phyloP scores from a whole-genome alignment of 2,329 filamentous ascomycete genomes.

The Didymella glomerata region DNA sequence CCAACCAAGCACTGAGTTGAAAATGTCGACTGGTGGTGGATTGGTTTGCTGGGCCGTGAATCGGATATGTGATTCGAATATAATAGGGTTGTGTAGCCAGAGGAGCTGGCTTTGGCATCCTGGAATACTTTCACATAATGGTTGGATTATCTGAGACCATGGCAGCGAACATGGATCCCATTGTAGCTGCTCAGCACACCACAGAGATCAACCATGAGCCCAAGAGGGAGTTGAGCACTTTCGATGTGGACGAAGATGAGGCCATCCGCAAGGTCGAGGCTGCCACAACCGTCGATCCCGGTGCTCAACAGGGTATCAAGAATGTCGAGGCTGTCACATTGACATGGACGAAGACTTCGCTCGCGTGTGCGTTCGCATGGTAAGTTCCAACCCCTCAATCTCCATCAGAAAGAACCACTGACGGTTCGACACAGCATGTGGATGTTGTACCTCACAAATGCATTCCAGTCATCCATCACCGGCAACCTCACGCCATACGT shows the following conservation, averaged over 20 bases:
- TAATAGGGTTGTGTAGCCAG: background rate
- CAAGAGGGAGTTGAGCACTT: constrained; percentile 22
- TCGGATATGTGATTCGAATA: background rate
- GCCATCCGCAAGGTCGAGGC: constrained; percentile 31
- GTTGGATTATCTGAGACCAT: background rate
- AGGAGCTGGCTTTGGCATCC: background rate
- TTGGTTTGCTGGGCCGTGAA: background rate
- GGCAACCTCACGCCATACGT: constrained; percentile 48
- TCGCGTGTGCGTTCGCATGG: constrained; percentile 46
- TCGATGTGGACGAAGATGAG: constrained; percentile 27
- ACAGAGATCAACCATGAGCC: constrained; percentile 20
- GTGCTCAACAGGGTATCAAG: constrained; percentile 47
- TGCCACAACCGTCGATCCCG: constrained; percentile 20
- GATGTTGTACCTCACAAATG: constrained; percentile 56
- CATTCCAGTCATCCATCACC: constrained; percentile 50
- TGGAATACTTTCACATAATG: background rate
- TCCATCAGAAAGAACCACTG: background rate
- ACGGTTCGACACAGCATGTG: constrained; percentile 25
- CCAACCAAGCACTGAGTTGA: constrained; percentile 17
- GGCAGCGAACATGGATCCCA: constrained; percentile 15
- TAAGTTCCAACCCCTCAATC: constrained; percentile 26
- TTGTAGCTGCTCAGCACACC: constrained; percentile 2
- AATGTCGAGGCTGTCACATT: constrained; percentile 51
- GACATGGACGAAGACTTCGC: constrained; percentile 48
- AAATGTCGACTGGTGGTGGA: constrained; percentile 9